These are phyloP conservation scores for Leccinum solheimii DNA, from an alignment of 1,284 basidiomycete genomes.

Conservation along the genomic window DNA sequence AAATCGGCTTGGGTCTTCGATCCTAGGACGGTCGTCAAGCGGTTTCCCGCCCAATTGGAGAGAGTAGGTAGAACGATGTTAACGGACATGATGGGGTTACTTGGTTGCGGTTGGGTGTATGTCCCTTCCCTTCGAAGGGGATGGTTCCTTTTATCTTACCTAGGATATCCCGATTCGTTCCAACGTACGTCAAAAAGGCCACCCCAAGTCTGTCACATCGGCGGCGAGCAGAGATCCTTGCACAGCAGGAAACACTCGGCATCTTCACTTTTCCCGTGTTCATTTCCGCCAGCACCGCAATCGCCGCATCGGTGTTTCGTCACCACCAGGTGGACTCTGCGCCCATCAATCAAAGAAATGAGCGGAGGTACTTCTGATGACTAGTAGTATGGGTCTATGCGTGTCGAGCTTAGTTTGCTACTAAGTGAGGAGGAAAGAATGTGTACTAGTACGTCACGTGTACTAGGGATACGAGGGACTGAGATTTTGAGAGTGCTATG, in stretches of 20 bases:
- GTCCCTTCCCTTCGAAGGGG: not conserved
- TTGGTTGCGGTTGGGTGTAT: not conserved
- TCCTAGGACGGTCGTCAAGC: constrained; percentile 35
- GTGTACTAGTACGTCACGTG: too few species aligned
- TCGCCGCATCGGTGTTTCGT: not conserved
- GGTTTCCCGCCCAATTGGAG: constrained; percentile 37
- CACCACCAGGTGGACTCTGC: not conserved
- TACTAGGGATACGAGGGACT: too few species aligned
- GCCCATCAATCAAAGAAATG: not conserved
- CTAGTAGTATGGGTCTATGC: too few species aligned
- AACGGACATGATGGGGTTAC: constrained; percentile 20
- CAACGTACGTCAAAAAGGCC: not conserved
- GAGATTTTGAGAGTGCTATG: too few species aligned
- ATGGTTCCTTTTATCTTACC: not conserved
- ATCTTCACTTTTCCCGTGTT: constrained; percentile 1
- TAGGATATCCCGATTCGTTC: not conserved
- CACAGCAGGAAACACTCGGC: not conserved
- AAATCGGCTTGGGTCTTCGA: constrained; percentile 36
- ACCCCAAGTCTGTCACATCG: not conserved
- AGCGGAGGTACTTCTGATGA: not conserved
- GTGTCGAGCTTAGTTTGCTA: too few species aligned
- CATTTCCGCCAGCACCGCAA: not conserved
- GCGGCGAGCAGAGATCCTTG: too few species aligned
- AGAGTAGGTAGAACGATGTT: constrained; percentile 39
- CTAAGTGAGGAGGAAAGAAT: too few species aligned